Evolutionary conservation across 2,329 filamentous ascomycete genomes (phyloP), one percentile per base, ranked within the genome.

Genomic region (Tolypocladium pustulatum): DNA sequence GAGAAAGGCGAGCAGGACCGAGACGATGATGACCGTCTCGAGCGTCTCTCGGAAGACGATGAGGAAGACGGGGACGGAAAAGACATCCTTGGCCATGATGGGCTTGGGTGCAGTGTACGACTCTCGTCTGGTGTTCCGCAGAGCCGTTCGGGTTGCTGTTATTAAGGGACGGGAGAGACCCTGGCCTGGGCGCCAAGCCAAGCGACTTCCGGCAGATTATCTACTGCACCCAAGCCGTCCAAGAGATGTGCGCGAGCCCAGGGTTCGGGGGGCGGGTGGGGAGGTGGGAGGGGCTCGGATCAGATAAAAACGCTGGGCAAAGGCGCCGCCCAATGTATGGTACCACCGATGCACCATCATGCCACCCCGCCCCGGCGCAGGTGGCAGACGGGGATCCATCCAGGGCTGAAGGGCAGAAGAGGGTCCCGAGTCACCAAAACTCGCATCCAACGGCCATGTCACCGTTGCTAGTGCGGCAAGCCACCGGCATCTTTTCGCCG

Each of bases 21-120:
- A 93, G 62, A 95, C 85, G 65, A 96, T 89, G 68, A 96, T 91
- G 67, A 83, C 86, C 0, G 88, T 89, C 77, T 96, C 91, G 54
- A 96, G 77, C 49, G 85, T 85, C 75, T 96, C 91, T 68, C 91
- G 86, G 71, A 96, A 94, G 74, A 90, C 86, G 71, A 96, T 89
- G 76, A 96, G 92, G 77, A 96, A 96, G 58, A 96, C 84, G 63
- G 88, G 88, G 27, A 91, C 84, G 62, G 88, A 82, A 72, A 91
- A 91, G 59, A 91, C 85, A 69, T 88, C 82, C 61, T 81, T 79
- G 70, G 86, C 85, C 76, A 82, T 86, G 63, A 56, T 70, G 64
- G 54, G 41, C 30, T 10, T 30, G 17, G 15, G 15, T 10, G 22
- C 41, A 25, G n/a, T 13, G 4, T 30, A 7, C 46, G 46, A 51